A percentile compares a stretch with the other conserved stretches of the same genome.
phyloP scores from a whole-genome alignment of 352 stramenopile genomes.

The Phytophthora pisi region DNA sequence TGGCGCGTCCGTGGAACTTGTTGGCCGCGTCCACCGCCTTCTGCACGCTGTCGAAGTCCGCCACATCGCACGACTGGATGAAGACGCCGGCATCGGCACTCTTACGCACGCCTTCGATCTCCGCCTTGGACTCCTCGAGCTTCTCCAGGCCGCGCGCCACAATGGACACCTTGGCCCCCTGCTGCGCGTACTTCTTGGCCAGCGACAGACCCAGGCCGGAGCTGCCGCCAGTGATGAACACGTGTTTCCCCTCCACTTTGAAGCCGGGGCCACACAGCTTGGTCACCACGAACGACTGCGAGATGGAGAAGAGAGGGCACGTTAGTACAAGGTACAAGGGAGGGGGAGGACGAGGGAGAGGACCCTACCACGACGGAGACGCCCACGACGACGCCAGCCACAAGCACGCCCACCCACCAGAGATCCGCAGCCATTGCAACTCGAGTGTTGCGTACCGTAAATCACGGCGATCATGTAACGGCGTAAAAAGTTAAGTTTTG shows the following conservation, averaged over 20 bases:
- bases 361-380: constrained; percentile 56
- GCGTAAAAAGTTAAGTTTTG: too few species aligned
- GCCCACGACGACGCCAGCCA: constrained; percentile 50
- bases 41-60: constrained; percentile 62
- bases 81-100: constrained; percentile 53
- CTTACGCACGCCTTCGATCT: constrained; percentile 60
- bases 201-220: constrained; percentile 71
- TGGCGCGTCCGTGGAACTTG: constrained; percentile 64
- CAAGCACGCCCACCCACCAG: constrained; percentile 54
- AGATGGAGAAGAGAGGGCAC: neutral
- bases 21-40: constrained; percentile 69
- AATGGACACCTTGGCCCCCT: constrained; percentile 80
- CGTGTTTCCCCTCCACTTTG: constrained; percentile 79
- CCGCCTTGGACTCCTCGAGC: constrained; percentile 63
- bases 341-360: neutral
- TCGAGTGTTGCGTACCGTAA: neutral
- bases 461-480: too few species aligned
- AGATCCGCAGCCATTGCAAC: constrained; percentile 39
- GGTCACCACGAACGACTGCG: constrained; percentile 65
- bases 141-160: constrained; percentile 63
- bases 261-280: constrained; percentile 73
- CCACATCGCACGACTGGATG: constrained; percentile 76
- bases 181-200: constrained; percentile 68
- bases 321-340: constrained; percentile 3
- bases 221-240: constrained; percentile 81